A percentile compares a stretch with the other conserved stretches of the same genome.
Conservation (phyloP, 2,329 filamentous ascomycete genomes). For the Pestalotiopsis sp. region DNA sequence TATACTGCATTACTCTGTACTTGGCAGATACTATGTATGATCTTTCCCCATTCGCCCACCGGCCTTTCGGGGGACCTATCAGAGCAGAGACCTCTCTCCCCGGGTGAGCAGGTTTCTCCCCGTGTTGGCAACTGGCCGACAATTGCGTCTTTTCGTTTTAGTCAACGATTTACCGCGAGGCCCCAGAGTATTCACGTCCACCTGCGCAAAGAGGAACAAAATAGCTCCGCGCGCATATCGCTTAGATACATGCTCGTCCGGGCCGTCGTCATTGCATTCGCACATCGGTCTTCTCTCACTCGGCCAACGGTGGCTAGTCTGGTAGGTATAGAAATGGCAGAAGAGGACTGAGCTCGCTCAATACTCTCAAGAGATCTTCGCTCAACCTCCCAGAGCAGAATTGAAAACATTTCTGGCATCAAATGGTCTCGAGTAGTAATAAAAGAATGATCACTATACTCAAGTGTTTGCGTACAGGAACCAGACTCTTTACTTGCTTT, state of each 20-base stretch:
- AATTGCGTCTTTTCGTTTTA: neutral
- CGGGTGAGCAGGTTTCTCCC: neutral
- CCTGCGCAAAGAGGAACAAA: conserved; percentile 1
- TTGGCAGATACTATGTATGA: too few relatives aligned
- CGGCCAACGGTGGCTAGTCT: neutral
- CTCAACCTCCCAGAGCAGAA: neutral
- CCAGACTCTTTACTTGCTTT: neutral
- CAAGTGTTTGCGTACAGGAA: too few relatives aligned
- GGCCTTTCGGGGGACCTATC: too few relatives aligned
- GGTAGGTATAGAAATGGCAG: neutral
- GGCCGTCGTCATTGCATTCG: neutral
- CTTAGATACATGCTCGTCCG: neutral
- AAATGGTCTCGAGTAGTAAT: neutral
- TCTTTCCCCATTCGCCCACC: too few relatives aligned
- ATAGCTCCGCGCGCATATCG: neutral
- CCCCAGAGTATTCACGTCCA: neutral
- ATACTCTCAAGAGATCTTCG: neutral
- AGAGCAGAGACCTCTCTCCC: too few relatives aligned
- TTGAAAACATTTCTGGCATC: neutral
- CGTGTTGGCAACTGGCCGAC: neutral
- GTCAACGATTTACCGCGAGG: neutral
- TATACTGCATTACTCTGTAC: too few relatives aligned
- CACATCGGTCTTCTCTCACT: neutral
- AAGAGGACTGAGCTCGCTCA: neutral
- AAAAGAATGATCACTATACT: neutral